Conservation (phyloP, 2,329 filamentous ascomycete species). For the Leptographium radiaticola region DNA sequence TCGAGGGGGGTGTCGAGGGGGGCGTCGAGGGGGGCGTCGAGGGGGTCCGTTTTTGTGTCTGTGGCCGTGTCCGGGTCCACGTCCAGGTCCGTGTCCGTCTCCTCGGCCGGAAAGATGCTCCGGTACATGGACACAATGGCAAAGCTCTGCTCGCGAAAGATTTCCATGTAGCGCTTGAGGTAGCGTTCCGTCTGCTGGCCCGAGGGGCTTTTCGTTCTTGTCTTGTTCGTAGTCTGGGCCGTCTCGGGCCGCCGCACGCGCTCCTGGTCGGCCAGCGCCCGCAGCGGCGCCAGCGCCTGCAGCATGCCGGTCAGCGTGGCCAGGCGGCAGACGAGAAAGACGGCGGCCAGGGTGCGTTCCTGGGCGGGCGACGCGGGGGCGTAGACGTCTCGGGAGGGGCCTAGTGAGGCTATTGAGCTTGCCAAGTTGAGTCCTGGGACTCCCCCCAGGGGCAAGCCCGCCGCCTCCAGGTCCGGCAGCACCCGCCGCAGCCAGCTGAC, state of each 20-base stretch:
- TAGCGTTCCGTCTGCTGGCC: constrained; percentile 87
- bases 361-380: constrained; percentile 16
- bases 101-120: constrained; percentile 59
- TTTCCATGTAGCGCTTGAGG: constrained; percentile 89
- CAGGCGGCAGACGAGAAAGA: constrained; percentile 80
- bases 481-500: constrained; percentile 84
- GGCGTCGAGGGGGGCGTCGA: not conserved
- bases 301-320: constrained; percentile 68
- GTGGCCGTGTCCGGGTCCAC: not conserved
- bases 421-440: no score
- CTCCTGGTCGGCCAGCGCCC: constrained; percentile 84
- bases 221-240: no score
- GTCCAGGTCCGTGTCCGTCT: not conserved
- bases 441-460: no score
- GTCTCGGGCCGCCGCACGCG: no score
- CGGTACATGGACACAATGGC: constrained; percentile 89
- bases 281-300: constrained; percentile 70
- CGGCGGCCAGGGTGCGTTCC: constrained; percentile 62
- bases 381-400: no score
- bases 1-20: not conserved
- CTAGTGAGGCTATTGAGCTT: no score
- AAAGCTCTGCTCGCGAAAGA: constrained; percentile 96
- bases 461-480: constrained; percentile 58
- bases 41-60: not conserved
- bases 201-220: no score